Evolutionary conservation across 1,139 yeast species (phyloP).

Genomic region (Eremothecium coryli): DNA sequence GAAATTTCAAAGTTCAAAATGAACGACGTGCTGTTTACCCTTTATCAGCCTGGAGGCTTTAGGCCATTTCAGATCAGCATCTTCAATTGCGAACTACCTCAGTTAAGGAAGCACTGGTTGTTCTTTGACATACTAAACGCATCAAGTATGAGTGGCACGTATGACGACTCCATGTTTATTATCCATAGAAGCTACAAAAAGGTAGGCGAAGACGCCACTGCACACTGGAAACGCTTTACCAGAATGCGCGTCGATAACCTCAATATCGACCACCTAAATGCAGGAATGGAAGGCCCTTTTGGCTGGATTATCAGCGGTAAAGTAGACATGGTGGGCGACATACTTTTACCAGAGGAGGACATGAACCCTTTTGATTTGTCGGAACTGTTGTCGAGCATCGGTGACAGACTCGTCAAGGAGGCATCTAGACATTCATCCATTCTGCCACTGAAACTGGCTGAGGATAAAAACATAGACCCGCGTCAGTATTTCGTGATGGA

Average conservation of each 20-base stretch:
- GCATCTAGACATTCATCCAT: slow-evolving; percentile 19
- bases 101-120: slow-evolving; percentile 84
- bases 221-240: slow-evolving; percentile 57
- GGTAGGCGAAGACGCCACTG: slow-evolving; percentile 7
- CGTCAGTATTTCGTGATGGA: slow-evolving; percentile 65
- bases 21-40: slow-evolving; percentile 76
- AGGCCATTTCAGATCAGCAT: slow-evolving; percentile 81
- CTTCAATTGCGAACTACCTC: slow-evolving; percentile 72
- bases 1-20: slow-evolving; percentile 74
- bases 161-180: slow-evolving; percentile 87
- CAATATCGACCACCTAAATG: slow-evolving; percentile 77
- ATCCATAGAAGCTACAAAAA: slow-evolving; percentile 64
- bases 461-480: slow-evolving; percentile 30
- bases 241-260: slow-evolving; percentile 77
- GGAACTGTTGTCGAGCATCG: slow-evolving; percentile 19
- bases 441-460: slow-evolving; percentile 14
- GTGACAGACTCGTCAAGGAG: slow-evolving; percentile 20
- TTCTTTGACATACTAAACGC: slow-evolving; percentile 82
- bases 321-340: slow-evolving; percentile 88
- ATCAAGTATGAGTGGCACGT: slow-evolving; percentile 77
- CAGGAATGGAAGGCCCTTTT: slow-evolving; percentile 87
- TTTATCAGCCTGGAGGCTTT: slow-evolving; percentile 71
- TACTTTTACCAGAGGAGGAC: slow-evolving; percentile 30
- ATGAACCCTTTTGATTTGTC: slow-evolving; percentile 20
- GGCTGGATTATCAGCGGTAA: slow-evolving; percentile 93